A percentile compares a stretch with the other conserved stretches of the same genome.
phyloP scores from a whole-genome alignment of 176 grass and related monocot genomes.

The Musa acuminata region DNA sequence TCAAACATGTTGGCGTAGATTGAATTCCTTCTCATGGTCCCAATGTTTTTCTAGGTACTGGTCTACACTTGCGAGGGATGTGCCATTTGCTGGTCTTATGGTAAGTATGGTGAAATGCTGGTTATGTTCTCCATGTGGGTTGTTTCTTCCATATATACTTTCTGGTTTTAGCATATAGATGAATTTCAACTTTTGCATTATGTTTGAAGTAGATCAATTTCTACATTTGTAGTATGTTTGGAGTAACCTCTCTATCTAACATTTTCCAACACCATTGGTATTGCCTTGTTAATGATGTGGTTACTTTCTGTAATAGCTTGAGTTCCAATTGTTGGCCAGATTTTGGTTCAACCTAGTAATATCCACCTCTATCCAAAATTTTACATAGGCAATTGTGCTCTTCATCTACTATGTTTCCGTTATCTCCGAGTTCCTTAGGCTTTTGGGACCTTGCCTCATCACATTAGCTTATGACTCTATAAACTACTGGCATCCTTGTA shows the following conservation, averaged over 20 bases:
- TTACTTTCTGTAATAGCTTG: no score
- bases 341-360: neutral
- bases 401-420: no score
- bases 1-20: neutral
- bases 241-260: neutral
- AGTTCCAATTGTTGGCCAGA: neutral
- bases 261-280: neutral
- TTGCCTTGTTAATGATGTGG: neutral
- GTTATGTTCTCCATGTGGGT: neutral
- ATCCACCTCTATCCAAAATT: neutral
- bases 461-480: neutral
- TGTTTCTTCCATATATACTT: neutral
- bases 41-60: conserved; percentile 51
- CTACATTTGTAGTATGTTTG: neutral
- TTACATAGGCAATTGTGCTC: no score
- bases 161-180: neutral
- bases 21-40: neutral
- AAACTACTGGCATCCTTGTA: neutral
- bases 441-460: neutral
- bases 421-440: no score
- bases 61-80: conserved; percentile 96
- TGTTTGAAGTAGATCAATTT: neutral
- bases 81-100: conserved; percentile 96
- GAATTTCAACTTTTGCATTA: neutral
- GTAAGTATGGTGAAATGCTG: conserved; percentile 29